Conservation (phyloP, 495 filamentous ascomycete species). For the Bacidia rubella region DNA sequence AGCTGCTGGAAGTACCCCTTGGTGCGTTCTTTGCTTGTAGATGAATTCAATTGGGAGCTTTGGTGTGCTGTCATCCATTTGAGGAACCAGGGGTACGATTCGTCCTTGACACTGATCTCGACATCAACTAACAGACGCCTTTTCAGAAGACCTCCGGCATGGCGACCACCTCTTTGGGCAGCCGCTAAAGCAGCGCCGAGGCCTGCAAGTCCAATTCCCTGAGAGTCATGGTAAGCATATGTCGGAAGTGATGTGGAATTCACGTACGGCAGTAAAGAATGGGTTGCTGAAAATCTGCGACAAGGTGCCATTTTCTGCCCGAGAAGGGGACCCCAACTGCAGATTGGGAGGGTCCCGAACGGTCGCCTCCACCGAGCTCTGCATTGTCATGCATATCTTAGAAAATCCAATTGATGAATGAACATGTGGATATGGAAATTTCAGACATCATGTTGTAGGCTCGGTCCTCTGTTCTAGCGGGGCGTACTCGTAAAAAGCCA, state of each 20-base stretch:
- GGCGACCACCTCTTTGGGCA: conserved; percentile 56
- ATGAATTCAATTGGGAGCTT: conserved; percentile 33
- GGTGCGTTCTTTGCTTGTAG: conserved; percentile 21
- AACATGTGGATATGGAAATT: too few relatives aligned
- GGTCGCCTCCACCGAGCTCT: too few relatives aligned
- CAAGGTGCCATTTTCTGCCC: conserved; percentile 31
- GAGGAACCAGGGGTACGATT: conserved; percentile 87
- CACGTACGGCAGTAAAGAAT: conserved; percentile 51
- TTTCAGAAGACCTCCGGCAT: conserved; percentile 56
- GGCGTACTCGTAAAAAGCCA: too few relatives aligned
- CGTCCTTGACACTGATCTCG: conserved; percentile 85
- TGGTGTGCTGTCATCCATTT: conserved; percentile 86
- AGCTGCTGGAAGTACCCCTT: conserved; percentile 36
- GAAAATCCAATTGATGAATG: too few relatives aligned
- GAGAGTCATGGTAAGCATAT: conserved; percentile 6
- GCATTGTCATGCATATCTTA: too few relatives aligned
- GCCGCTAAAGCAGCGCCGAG: conserved; percentile 66
- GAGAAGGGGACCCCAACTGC: too few relatives aligned
- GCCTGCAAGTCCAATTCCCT: conserved; percentile 77
- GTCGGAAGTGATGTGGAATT: neutral
- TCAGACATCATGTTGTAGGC: too few relatives aligned
- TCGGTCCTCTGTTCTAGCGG: too few relatives aligned
- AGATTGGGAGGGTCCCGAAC: too few relatives aligned
- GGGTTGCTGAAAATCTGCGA: conserved; percentile 49
- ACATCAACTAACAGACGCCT: conserved; percentile 84